These are phyloP conservation scores for Fraxinus quadrangulata DNA, from an alignment of 257 asterid species.

Conservation along the genomic window DNA sequence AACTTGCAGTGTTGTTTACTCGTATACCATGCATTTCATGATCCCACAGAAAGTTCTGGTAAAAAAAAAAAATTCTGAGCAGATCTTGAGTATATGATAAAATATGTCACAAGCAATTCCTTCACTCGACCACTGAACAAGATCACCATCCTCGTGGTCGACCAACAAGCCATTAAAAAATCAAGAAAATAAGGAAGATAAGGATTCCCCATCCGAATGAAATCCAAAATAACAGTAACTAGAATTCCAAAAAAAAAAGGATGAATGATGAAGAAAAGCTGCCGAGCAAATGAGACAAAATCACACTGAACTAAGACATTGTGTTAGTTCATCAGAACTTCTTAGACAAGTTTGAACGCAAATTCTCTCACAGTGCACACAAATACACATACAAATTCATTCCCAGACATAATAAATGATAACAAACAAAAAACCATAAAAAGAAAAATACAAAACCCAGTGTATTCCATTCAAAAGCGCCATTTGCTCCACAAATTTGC, in stretches of 20 bases:
- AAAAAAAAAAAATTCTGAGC: not conserved
- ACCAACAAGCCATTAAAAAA: not conserved
- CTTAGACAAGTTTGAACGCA: not conserved
- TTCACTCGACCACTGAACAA: not conserved
- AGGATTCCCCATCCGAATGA: not conserved
- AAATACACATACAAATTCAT: not conserved
- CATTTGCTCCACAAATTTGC: slow-evolving; percentile 2
- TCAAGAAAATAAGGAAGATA: not conserved
- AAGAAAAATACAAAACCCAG: not conserved
- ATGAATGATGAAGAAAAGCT: not conserved
- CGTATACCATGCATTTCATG: not conserved
- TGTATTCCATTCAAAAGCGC: not conserved
- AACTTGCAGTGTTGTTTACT: not conserved
- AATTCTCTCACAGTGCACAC: not conserved
- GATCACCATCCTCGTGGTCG: not conserved
- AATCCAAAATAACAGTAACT: not conserved
- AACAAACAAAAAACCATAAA: not conserved
- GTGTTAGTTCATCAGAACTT: not conserved
- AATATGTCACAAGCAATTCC: not conserved
- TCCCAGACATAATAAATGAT: not conserved
- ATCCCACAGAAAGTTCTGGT: not conserved
- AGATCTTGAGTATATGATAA: not conserved
- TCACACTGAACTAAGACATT: slow-evolving; percentile 4
- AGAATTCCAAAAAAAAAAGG: not conserved
- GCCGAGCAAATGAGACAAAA: slow-evolving; percentile 1